Percentiles rank a stretch among this genome's conserved stretches.
Conservation (phyloP, 306 rosid genomes). For the Prunus campanulata region DNA sequence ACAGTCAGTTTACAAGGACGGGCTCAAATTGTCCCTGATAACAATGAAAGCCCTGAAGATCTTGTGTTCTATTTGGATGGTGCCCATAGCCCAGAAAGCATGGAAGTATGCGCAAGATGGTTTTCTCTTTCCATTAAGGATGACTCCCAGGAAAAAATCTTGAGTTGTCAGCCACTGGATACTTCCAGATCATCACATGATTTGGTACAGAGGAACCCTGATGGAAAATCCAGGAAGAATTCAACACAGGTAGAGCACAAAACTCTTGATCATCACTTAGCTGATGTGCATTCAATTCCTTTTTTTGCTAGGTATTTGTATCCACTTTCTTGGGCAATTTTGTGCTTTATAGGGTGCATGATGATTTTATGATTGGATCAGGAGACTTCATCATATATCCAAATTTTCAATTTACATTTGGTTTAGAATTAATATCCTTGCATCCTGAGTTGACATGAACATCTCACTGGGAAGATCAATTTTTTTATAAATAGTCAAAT, state of each 20-base stretch:
- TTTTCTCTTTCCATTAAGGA: constrained; percentile 64
- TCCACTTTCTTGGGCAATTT: neutral
- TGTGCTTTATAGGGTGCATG: neutral
- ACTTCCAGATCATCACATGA: constrained; percentile 36
- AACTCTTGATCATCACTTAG: constrained; percentile 16
- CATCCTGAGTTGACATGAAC: neutral
- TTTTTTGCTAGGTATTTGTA: neutral
- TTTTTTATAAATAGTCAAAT: neutral
- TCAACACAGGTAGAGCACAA: constrained; percentile 56
- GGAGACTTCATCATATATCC: neutral
- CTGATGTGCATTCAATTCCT: neutral
- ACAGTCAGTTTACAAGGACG: constrained; percentile 88
- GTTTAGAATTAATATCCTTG: neutral
- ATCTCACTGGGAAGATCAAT: neutral
- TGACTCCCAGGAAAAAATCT: constrained; percentile 38
- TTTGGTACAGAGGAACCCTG: constrained; percentile 27
- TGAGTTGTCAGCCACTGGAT: constrained; percentile 38
- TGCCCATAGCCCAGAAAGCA: constrained; percentile 97
- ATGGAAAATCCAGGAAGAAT: constrained; percentile 42
- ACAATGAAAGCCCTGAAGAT: constrained; percentile 48
- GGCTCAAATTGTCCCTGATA: constrained; percentile 84
- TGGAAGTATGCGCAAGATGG: constrained; percentile 89
- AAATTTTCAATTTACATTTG: neutral
- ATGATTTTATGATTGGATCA: neutral
- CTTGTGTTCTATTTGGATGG: constrained; percentile 87